A percentile compares a stretch with the other conserved stretches of the same genome.
Conservation (phyloP, 148 eudicot genomes). For the Chenopodium berlandieri region DNA sequence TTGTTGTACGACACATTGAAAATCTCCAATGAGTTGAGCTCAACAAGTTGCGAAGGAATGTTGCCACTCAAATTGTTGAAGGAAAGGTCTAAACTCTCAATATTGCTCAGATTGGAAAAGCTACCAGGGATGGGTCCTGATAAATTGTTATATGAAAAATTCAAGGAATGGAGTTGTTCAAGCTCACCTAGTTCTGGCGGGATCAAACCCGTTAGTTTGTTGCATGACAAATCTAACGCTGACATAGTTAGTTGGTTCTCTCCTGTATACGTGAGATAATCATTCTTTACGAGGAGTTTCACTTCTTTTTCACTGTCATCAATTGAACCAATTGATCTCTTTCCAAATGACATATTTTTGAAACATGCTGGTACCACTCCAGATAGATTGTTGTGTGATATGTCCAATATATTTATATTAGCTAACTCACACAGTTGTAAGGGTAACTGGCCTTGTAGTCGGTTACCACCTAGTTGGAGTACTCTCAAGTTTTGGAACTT, state of each 20-base stretch:
- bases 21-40: background rate
- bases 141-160: background rate
- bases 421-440: background rate
- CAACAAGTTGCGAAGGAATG: background rate
- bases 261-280: background rate
- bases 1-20: constrained; percentile 14
- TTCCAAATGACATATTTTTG: background rate
- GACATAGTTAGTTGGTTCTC: background rate
- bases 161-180: background rate
- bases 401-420: background rate
- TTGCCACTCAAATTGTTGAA: background rate
- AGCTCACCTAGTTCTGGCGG: background rate
- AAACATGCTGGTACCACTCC: background rate
- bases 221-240: background rate
- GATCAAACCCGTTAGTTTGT: background rate
- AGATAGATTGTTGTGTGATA: background rate
- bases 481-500: background rate
- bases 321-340: background rate
- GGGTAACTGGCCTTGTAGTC: background rate
- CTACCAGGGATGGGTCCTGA: background rate
- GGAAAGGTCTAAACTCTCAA: no score
- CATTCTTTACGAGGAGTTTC: background rate
- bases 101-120: background rate
- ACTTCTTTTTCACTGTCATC: background rate
- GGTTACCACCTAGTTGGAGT: background rate